Conservation (phyloP, 169 alveolate genomes). For the Condylostoma magnum region DNA sequence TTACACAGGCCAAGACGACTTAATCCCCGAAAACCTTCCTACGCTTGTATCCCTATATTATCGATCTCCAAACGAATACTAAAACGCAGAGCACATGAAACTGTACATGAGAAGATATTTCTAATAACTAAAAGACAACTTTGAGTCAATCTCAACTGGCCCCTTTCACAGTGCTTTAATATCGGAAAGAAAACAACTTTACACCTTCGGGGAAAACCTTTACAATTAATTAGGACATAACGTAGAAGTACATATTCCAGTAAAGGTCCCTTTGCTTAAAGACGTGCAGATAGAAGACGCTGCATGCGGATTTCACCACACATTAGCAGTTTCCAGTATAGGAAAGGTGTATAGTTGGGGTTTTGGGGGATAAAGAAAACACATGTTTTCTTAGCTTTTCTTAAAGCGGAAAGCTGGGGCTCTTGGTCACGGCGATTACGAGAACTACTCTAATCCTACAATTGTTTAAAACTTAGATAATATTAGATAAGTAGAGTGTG, state of each 20-base stretch:
- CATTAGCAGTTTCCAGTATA: constrained; percentile 10
- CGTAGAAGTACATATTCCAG: not conserved
- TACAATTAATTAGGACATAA: constrained; percentile 5
- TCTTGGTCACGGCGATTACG: not conserved
- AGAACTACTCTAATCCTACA: constrained; percentile 2
- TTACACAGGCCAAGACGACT: too few species aligned
- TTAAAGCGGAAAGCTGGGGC: constrained; percentile 7
- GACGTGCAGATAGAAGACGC: not conserved
- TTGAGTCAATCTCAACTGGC: not conserved
- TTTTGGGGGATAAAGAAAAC: constrained; percentile 18
- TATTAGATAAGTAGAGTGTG: constrained; percentile 6
- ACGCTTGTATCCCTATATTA: too few species aligned
- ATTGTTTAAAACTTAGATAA: not conserved
- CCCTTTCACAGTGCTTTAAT: not conserved
- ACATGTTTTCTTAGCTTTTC: not conserved
- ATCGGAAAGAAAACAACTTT: constrained; percentile 7
- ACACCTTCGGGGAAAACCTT: not conserved
- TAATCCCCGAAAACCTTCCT: too few species aligned
- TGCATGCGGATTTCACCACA: constrained; percentile 10
- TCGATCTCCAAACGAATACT: not conserved
- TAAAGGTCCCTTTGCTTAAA: not conserved
- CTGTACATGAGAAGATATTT: not conserved
- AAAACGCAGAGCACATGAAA: not conserved
- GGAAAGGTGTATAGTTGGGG: constrained; percentile 31
- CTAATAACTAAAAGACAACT: not conserved